A percentile compares a stretch with the other conserved stretches of the same genome.
Evolutionary conservation across 768 basidiomycete species (phyloP).

Genomic region (Tylopilus subfusipes): DNA sequence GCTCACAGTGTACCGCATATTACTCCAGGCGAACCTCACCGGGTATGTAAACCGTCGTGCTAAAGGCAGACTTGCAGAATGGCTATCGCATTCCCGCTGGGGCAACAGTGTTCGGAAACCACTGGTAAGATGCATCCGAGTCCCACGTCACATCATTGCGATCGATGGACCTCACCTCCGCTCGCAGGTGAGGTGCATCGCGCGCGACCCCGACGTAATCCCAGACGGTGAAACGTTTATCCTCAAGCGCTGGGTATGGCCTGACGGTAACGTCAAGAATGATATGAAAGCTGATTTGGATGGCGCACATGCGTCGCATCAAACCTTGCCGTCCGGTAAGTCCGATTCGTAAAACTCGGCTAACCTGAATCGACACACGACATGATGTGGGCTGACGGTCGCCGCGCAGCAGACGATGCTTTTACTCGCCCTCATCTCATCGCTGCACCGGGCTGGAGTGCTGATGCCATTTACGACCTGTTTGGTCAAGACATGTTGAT

Average conservation of each 20-base stretch:
- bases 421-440: no score
- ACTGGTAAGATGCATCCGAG: conserved; percentile 24
- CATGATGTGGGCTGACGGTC: no score
- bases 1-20: not conserved
- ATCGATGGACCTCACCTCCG: not conserved
- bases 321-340: conserved; percentile 24
- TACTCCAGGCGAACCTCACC: conserved; percentile 19
- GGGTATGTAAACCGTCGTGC: conserved; percentile 10
- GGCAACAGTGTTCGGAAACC: conserved; percentile 32
- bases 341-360: no score
- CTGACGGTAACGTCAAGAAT: conserved; percentile 43
- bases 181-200: conserved; percentile 22
- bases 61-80: conserved; percentile 22
- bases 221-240: conserved; percentile 46
- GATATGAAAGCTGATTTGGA: conserved; percentile 52
- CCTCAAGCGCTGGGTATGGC: conserved; percentile 51
- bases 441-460: no score
- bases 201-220: conserved; percentile 25
- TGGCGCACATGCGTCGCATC: conserved; percentile 31
- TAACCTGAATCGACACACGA: no score
- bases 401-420: no score
- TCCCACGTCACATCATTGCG: not conserved
- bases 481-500: no score
- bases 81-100: conserved; percentile 35
- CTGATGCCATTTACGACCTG: no score